Conservation (phyloP, 371 early-diverging fungal genomes). For the Mucor saturninus region DNA sequence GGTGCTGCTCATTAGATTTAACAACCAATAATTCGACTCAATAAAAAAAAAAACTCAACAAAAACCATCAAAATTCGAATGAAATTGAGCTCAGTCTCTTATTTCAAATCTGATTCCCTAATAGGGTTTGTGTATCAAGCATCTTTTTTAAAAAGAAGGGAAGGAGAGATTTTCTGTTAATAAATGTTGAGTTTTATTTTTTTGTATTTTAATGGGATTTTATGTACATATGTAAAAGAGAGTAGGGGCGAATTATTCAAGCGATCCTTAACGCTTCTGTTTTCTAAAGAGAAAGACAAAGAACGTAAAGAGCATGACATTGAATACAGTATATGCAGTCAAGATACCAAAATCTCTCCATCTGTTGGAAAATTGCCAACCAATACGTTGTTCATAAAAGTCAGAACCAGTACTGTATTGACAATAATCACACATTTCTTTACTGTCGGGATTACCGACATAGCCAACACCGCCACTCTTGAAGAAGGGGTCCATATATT, state of each 20-base stretch:
- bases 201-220: background rate
- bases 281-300: slow-evolving; percentile 50
- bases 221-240: background rate
- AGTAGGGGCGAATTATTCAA: background rate
- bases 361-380: slow-evolving; percentile 66
- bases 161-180: too few species aligned
- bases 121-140: too few species aligned
- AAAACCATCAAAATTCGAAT: too few species aligned
- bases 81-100: too few species aligned
- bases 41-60: background rate
- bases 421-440: slow-evolving; percentile 66
- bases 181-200: background rate
- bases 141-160: too few species aligned
- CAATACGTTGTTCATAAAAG: slow-evolving; percentile 50
- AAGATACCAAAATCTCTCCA: slow-evolving; percentile 77
- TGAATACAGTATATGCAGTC: slow-evolving; percentile 58
- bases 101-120: too few species aligned
- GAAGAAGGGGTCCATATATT: slow-evolving; percentile 64
- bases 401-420: slow-evolving; percentile 63
- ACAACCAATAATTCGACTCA: background rate
- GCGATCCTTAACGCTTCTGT: slow-evolving; percentile 17
- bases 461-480: slow-evolving; percentile 56
- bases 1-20: slow-evolving; percentile 40
- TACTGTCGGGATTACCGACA: slow-evolving; percentile 54
- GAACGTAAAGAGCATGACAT: slow-evolving; percentile 47